Evolutionary conservation across 768 basidiomycete genomes (phyloP).

Genomic region (Boletus rufocinnamomeus): DNA sequence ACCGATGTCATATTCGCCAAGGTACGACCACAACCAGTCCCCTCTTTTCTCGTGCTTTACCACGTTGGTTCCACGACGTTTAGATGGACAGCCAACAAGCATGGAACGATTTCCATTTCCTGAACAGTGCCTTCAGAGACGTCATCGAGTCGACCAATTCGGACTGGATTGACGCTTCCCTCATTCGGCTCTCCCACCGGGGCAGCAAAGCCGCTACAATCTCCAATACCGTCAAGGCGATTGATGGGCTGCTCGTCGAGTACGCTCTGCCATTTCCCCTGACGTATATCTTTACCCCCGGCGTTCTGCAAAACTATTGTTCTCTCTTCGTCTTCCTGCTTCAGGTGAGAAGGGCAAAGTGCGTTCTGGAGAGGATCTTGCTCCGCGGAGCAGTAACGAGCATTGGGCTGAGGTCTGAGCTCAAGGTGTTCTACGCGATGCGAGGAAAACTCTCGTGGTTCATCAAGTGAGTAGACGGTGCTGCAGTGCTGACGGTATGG

Average conservation of each 20-base stretch:
- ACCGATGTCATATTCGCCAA: constrained; percentile 73
- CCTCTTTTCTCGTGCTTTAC: not conserved
- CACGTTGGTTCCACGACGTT: not conserved
- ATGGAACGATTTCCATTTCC: constrained; percentile 83
- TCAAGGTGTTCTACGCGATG: constrained; percentile 77
- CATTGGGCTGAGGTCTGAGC: constrained; percentile 41
- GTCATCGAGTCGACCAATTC: constrained; percentile 53
- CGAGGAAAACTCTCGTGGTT: constrained; percentile 82
- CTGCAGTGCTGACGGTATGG: not conserved
- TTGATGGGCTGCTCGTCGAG: constrained; percentile 71
- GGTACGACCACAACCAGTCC: constrained; percentile 40
- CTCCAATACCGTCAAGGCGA: constrained; percentile 56
- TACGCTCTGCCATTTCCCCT: constrained; percentile 82
- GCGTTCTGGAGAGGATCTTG: constrained; percentile 66
- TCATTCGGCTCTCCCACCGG: constrained; percentile 72
- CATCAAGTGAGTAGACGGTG: constrained; percentile 61
- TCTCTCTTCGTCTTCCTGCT: constrained; percentile 71
- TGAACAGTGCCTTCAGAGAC: constrained; percentile 77
- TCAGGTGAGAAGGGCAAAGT: constrained; percentile 74
- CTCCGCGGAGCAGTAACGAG: constrained; percentile 51
- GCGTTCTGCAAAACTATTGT: constrained; percentile 56
- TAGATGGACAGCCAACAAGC: constrained; percentile 74
- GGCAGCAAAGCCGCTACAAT: constrained; percentile 49
- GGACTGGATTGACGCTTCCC: constrained; percentile 63
- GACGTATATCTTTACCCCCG: constrained; percentile 72